phyloP scores from a whole-genome alignment of 306 rosid genomes.

The Dryas octopetala region DNA sequence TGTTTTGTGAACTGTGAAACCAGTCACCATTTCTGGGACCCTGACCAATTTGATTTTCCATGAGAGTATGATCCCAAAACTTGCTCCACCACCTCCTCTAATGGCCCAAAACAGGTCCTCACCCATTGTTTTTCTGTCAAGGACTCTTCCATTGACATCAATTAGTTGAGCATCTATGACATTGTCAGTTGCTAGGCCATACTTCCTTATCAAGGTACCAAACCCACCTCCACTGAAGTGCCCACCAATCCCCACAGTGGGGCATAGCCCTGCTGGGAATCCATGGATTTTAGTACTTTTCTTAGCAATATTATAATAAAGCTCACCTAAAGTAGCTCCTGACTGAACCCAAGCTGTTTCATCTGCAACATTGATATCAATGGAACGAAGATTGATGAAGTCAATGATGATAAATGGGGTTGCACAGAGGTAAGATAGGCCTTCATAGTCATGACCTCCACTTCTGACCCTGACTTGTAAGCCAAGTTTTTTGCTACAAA shows the following conservation, averaged over 20 bases:
- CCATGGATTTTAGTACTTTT: slow-evolving; percentile 40
- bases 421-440: slow-evolving; percentile 45
- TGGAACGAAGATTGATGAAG: slow-evolving; percentile 35
- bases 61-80: slow-evolving; percentile 48
- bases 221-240: slow-evolving; percentile 59
- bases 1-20: slow-evolving; percentile 26
- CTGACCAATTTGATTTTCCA: slow-evolving; percentile 47
- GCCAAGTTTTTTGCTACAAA: slow-evolving; percentile 40
- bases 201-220: slow-evolving; percentile 43
- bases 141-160: slow-evolving; percentile 39
- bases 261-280: slow-evolving; percentile 62
- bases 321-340: slow-evolving; percentile 62
- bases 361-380: slow-evolving; percentile 32
- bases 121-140: slow-evolving; percentile 42
- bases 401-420: slow-evolving; percentile 52
- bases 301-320: slow-evolving; percentile 48
- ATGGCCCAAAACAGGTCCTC: slow-evolving; percentile 65
- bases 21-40: slow-evolving; percentile 39
- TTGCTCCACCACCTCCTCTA: slow-evolving; percentile 63
- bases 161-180: slow-evolving; percentile 47
- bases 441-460: slow-evolving; percentile 71
- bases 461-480: slow-evolving; percentile 56
- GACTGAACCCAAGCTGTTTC: slow-evolving; percentile 70
- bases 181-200: slow-evolving; percentile 48
- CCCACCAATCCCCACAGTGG: slow-evolving; percentile 57